phyloP scores from a whole-genome alignment of 768 basidiomycete species.

The Leccinum ochraceum region DNA sequence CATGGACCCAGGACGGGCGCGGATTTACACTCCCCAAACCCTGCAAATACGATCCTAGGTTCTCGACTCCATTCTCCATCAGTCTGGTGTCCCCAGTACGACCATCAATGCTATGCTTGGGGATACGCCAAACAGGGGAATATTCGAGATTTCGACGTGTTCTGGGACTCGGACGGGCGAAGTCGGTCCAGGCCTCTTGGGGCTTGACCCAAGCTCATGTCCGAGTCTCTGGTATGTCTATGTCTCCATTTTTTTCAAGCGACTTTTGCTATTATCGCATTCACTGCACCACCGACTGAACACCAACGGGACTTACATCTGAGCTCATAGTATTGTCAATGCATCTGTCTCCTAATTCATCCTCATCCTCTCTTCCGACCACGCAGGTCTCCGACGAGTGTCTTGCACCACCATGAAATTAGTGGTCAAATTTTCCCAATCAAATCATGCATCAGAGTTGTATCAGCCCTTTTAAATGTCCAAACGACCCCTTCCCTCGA shows the following conservation, averaged over 20 bases:
- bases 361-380: conserved; percentile 21
- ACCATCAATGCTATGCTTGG: conserved; percentile 48
- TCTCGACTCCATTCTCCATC: neutral
- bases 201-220: conserved; percentile 18
- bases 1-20: conserved; percentile 1
- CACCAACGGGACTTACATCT: conserved; percentile 70
- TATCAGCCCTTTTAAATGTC: conserved; percentile 55
- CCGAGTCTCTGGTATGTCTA: conserved; percentile 40
- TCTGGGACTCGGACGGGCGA: conserved; percentile 13
- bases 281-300: conserved; percentile 43
- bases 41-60: conserved; percentile 7
- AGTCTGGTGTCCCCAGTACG: conserved; percentile 38
- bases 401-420: conserved; percentile 74
- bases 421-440: conserved; percentile 65
- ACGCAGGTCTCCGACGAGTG: conserved; percentile 51
- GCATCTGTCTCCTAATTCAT: neutral
- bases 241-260: conserved; percentile 9
- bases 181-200: too few species aligned
- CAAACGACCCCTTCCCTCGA: conserved; percentile 32
- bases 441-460: conserved; percentile 65
- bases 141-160: conserved; percentile 43
- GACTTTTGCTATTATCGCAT: conserved; percentile 11
- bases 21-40: conserved; percentile 8
- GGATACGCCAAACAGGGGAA: conserved; percentile 51
- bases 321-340: conserved; percentile 49